Conservation (phyloP, 2,329 filamentous ascomycete species). For the Stemphylium beticola region DNA sequence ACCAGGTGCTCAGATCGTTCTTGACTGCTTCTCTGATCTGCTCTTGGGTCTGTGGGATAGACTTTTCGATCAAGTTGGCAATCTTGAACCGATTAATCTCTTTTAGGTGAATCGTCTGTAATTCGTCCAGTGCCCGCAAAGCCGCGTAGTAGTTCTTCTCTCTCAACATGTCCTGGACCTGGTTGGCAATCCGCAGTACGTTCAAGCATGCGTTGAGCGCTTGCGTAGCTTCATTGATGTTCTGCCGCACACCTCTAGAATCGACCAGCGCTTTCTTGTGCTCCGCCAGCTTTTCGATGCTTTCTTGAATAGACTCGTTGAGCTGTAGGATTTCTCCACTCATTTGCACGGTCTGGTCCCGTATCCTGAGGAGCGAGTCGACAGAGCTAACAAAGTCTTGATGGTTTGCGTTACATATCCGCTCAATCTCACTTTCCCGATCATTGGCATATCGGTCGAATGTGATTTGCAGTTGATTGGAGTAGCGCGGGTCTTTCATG, state of each 20-base stretch:
- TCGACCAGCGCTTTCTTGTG: conserved; percentile 96
- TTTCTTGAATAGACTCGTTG: conserved; percentile 93
- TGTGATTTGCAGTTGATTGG: conserved; percentile 78
- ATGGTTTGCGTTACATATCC: conserved; percentile 92
- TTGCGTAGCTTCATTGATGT: conserved; percentile 90
- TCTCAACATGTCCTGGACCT: conserved; percentile 87
- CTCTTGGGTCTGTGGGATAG: conserved; percentile 89
- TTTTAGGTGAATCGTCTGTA: conserved; percentile 94
- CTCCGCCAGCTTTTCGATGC: conserved; percentile 89
- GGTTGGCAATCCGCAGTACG: conserved; percentile 89
- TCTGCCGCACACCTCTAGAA: conserved; percentile 88
- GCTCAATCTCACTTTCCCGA: conserved; percentile 89
- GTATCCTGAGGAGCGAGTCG: conserved; percentile 88
- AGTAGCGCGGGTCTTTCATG: conserved; percentile 84
- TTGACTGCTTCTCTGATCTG: conserved; percentile 96
- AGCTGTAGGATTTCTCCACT: conserved; percentile 90
- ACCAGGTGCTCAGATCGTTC: conserved; percentile 95
- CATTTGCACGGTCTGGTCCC: conserved; percentile 85
- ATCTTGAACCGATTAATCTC: conserved; percentile 95
- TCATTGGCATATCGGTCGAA: conserved; percentile 83
- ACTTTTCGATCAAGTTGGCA: conserved; percentile 93
- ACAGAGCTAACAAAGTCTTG: conserved; percentile 95
- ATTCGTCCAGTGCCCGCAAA: conserved; percentile 88
- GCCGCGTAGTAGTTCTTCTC: conserved; percentile 97
- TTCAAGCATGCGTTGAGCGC: conserved; percentile 90